These are phyloP conservation scores for Vinca minor DNA, from an alignment of 257 asterid genomes.

Conservation along the genomic window DNA sequence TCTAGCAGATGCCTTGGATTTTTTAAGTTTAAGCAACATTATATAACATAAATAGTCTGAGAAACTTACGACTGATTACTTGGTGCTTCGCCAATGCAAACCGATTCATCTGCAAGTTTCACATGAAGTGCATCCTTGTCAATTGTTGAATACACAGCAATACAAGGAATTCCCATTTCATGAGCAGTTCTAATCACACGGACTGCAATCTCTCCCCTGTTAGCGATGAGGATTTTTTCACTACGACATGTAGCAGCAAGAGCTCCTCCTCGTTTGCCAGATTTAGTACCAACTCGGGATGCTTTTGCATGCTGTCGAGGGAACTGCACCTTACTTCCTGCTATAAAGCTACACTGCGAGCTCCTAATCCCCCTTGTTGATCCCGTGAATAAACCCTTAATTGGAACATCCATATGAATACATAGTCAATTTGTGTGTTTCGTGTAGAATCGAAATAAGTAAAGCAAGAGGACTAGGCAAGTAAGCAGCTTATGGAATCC, in stretches of 20 bases:
- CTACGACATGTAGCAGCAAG: constrained; percentile 51
- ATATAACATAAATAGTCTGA: constrained; percentile 1
- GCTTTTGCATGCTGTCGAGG: constrained; percentile 48
- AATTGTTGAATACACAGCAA: constrained; percentile 92
- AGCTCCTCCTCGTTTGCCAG: constrained; percentile 59
- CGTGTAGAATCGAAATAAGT: background rate
- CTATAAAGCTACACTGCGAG: constrained; percentile 74
- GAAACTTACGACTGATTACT: constrained; percentile 92
- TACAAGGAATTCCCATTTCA: constrained; percentile 99
- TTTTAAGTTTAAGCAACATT: background rate
- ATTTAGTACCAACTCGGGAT: constrained; percentile 34
- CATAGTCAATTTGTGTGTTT: constrained; percentile 1
- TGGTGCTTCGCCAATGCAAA: constrained; percentile 99
- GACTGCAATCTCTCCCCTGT: constrained; percentile 98
- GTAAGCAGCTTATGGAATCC: no score
- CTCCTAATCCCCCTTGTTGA: constrained; percentile 48
- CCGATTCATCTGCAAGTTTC: constrained; percentile 93
- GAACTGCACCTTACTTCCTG: constrained; percentile 52
- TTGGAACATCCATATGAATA: constrained; percentile 11
- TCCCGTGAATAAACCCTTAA: constrained; percentile 62
- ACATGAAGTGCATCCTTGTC: constrained; percentile 98
- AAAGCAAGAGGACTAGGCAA: background rate
- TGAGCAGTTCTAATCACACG: constrained; percentile 97
- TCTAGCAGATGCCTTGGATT: background rate
- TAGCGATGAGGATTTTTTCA: constrained; percentile 88